Percentiles rank a stretch among this genome's conserved stretches.
Evolutionary conservation across 148 eudicot genomes (phyloP).

Genomic region (Camellia granthamiana): DNA sequence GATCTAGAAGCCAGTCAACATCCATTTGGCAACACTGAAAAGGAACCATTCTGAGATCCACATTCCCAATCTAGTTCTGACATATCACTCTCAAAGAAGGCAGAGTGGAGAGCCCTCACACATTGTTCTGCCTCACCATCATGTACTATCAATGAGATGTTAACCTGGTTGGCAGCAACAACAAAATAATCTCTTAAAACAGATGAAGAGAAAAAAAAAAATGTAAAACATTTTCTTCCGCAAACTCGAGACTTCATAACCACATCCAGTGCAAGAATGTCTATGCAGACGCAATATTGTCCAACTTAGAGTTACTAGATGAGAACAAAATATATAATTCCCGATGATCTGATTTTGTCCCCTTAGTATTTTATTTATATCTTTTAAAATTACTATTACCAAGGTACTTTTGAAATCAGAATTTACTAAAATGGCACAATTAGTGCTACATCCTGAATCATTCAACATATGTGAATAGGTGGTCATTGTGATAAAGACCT

Average conservation of each 20-base stretch:
- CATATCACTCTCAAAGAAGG: slow-evolving; percentile 65
- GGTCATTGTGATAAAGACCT: background rate
- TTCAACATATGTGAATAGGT: background rate
- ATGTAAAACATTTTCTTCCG: background rate
- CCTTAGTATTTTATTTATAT: background rate
- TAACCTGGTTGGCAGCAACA: slow-evolving; percentile 47
- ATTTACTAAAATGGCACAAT: background rate
- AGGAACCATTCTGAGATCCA: slow-evolving; percentile 28
- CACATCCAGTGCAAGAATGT: background rate
- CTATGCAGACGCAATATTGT: background rate
- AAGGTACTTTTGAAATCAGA: background rate
- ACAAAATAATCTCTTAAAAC: background rate
- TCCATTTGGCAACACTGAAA: slow-evolving; percentile 7
- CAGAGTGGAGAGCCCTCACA: slow-evolving; percentile 77
- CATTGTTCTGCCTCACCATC: slow-evolving; percentile 87
- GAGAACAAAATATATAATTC: background rate
- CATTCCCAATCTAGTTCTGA: slow-evolving; percentile 18
- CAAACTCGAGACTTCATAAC: background rate
- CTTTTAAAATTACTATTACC: background rate
- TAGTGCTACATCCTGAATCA: background rate
- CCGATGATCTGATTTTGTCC: background rate
- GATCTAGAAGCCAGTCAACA: background rate
- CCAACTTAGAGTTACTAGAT: background rate
- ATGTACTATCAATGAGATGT: slow-evolving; percentile 87
- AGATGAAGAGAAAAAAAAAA: slow-evolving; percentile 5